Evolutionary conservation across 148 eudicot species (phyloP), one percentile per base, ranked within the genome.

Genomic region (Selenicereus undatus): DNA sequence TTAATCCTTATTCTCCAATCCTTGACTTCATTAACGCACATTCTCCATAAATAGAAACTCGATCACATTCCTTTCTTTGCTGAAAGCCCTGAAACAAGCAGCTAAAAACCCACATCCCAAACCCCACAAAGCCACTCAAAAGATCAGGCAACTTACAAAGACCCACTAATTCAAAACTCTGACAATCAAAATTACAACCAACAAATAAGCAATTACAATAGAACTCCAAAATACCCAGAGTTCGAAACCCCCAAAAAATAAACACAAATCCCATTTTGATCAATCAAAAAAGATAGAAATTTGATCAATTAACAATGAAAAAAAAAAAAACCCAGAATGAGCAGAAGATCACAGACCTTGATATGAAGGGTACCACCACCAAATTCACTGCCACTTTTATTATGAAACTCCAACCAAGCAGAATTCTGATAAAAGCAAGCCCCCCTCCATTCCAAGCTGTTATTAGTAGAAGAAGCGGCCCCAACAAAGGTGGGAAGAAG

Each of bases 291-390:
- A 50, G 29, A 12, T 17, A 14, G 3, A 73, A 24, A 26, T 5
- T 11, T 29, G 27, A 74, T 32, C 21, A 42, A 27, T 5, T 35
- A 79, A 29, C 3, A 42, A 60, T 10, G 9, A n/a, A 11, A 54
- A 36, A 29, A 32, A 50, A 18, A 24, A 72, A 74, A 24, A 20
- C 22, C 5, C 0, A 78, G 16, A 52, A 4, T 26, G 21, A 17
- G 35, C 20, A 74, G 24, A 54, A 70, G 26, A 51, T 9, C 26
- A 26, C 62, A 73, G 21, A 96, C 99, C 95, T 93, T 89, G 82
- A 96, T 79, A 87, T 96, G 99, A 86, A 96, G 97, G 75, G 99
- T 96, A 21, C 95, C 99, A n/a, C 99, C 99, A 30, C 99, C 99
- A 84, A 88, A 96, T 87, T 92, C 80, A 86, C 81, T 81, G 0